A percentile compares a stretch with the other conserved stretches of the same genome.
phyloP scores from a whole-genome alignment of 495 filamentous ascomycete genomes.

The Trichoderma orchidacearum region DNA sequence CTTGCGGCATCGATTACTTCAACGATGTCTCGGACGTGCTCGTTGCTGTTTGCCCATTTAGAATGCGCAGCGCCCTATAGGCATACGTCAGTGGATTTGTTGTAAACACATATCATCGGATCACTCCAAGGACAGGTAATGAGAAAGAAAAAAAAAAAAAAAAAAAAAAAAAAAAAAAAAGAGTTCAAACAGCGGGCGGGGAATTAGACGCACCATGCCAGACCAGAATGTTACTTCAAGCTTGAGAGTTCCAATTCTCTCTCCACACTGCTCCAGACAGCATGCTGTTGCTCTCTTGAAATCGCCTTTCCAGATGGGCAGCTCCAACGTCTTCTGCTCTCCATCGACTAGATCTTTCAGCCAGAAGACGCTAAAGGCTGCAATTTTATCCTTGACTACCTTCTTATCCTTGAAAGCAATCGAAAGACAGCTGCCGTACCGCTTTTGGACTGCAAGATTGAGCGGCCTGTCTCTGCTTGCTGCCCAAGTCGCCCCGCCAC shows the following conservation, averaged over 20 bases:
- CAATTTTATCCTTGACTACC: constrained; percentile 31
- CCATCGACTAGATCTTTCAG: constrained; percentile 51
- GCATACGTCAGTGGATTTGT: constrained; percentile 41
- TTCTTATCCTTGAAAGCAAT: constrained; percentile 44
- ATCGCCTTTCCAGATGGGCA: constrained; percentile 42
- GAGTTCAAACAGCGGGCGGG: too few relatives aligned
- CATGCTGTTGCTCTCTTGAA: constrained; percentile 19
- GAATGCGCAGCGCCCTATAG: constrained; percentile 40
- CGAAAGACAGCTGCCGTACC: constrained; percentile 44
- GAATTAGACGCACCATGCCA: constrained; percentile 21
- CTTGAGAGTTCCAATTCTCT: not conserved
- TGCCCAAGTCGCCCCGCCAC: constrained; percentile 15
- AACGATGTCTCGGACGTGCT: constrained; percentile 40
- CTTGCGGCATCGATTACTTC: constrained; percentile 40
- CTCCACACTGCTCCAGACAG: constrained; percentile 25
- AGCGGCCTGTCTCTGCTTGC: constrained; percentile 25
- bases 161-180: too few relatives aligned
- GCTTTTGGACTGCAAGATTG: constrained; percentile 41
- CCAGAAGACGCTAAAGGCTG: constrained; percentile 53
- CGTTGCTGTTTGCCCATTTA: constrained; percentile 31
- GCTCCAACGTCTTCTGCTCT: constrained; percentile 34
- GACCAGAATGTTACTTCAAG: constrained; percentile 10
- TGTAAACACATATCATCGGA: too few relatives aligned
- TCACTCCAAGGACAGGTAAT: too few relatives aligned
- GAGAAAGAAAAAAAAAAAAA: too few relatives aligned